A percentile compares a stretch with the other conserved stretches of the same genome.
Conservation (phyloP, 2,329 filamentous ascomycete genomes). For the Aureobasidium leucospermi region DNA sequence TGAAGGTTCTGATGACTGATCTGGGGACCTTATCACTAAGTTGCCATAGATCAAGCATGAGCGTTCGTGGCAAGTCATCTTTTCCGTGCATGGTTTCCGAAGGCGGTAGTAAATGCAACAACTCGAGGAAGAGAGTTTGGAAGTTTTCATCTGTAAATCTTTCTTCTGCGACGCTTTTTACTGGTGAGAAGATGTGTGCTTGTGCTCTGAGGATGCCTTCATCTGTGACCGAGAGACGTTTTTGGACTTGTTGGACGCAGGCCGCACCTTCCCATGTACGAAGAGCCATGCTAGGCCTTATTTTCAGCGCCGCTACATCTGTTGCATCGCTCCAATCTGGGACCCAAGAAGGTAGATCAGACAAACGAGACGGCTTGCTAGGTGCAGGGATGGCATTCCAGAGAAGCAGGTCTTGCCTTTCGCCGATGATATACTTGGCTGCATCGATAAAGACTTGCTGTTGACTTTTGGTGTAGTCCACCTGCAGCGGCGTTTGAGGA, state of each 20-base stretch:
- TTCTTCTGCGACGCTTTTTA: not conserved
- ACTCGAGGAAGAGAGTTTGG: not conserved
- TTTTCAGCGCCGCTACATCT: not conserved
- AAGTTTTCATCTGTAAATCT: not conserved
- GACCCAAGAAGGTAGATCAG: not conserved
- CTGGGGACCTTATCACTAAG: not conserved
- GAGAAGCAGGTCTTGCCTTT: not conserved
- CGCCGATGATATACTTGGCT: not conserved
- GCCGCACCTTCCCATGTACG: not conserved
- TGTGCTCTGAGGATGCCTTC: not conserved
- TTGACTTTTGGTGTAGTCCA: not conserved
- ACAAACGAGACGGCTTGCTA: not conserved
- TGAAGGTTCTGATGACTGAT: not conserved
- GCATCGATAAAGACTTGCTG: not conserved
- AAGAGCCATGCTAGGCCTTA: not conserved
- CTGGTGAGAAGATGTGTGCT: not conserved
- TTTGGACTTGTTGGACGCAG: not conserved
- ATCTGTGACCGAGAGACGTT: not conserved
- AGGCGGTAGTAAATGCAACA: not conserved
- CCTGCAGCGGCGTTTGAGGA: not conserved
- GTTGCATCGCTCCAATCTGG: not conserved
- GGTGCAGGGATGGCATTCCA: not conserved
- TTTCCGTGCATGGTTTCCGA: not conserved
- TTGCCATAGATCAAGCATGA: not conserved
- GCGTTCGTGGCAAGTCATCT: not conserved